These are phyloP conservation scores for Trypanosoma congolense DNA, from an alignment of 208 protist species.

Conservation along the genomic window DNA sequence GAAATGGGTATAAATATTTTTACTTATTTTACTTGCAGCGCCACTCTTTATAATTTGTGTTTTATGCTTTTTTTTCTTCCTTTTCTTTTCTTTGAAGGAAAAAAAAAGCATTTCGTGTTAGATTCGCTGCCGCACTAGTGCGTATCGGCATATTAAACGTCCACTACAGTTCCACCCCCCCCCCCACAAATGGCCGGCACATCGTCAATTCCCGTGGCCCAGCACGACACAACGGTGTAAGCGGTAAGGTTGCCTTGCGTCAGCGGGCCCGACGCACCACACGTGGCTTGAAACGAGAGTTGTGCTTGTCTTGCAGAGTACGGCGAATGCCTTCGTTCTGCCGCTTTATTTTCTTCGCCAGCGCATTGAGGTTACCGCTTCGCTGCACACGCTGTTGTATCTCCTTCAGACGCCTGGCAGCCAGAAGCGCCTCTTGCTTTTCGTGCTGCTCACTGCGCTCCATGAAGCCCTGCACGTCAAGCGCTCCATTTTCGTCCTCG, in stretches of 20 bases:
- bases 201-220: too few relatives aligned
- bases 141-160: too few relatives aligned
- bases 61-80: not conserved
- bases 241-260: too few relatives aligned
- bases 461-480: constrained; percentile 55
- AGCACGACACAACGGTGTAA: too few relatives aligned
- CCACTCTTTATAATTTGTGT: too few relatives aligned
- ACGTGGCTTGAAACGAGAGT: constrained; percentile 75
- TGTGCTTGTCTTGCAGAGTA: constrained; percentile 53
- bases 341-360: constrained; percentile 72
- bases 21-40: too few relatives aligned
- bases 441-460: constrained; percentile 39
- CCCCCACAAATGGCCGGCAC: too few relatives aligned
- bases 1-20: too few relatives aligned
- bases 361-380: constrained; percentile 61
- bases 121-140: too few relatives aligned
- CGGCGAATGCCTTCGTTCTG: constrained; percentile 70
- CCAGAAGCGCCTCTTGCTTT: constrained; percentile 24
- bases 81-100: constrained; percentile 11
- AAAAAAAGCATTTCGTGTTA: too few relatives aligned
- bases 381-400: constrained; percentile 80
- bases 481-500: constrained; percentile 26
- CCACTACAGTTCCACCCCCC: too few relatives aligned
- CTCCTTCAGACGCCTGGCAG: constrained; percentile 62
- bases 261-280: constrained; percentile 45